phyloP scores from a whole-genome alignment of 306 rosid species.

The Dalbergia cultrata region DNA sequence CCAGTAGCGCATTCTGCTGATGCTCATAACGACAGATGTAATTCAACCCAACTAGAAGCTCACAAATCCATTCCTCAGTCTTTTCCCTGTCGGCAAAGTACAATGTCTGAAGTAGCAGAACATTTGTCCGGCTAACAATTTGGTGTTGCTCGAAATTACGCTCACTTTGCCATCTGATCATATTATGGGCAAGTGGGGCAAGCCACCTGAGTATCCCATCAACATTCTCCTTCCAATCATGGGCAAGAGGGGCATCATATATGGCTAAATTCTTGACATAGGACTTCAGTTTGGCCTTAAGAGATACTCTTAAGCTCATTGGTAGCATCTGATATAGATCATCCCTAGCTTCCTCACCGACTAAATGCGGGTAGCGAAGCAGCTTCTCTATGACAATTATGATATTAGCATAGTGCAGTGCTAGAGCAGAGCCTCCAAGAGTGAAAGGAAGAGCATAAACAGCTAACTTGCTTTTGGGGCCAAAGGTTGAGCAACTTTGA shows the following conservation, averaged over 20 bases:
- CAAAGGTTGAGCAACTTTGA: slow-evolving; percentile 57
- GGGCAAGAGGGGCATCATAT: slow-evolving; percentile 95
- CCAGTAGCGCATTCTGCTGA: slow-evolving; percentile 85
- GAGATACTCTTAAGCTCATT: slow-evolving; percentile 69
- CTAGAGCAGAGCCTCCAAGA: slow-evolving; percentile 85
- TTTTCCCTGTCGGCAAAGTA: slow-evolving; percentile 78
- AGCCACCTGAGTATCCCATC: slow-evolving; percentile 83
- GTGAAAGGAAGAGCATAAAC: slow-evolving; percentile 75
- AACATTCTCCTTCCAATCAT: slow-evolving; percentile 90
- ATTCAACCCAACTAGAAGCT: slow-evolving; percentile 88
- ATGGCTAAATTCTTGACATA: slow-evolving; percentile 78
- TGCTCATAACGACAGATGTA: slow-evolving; percentile 93
- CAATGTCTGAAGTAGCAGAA: slow-evolving; percentile 80
- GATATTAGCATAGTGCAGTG: slow-evolving; percentile 90
- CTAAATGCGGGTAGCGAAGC: slow-evolving; percentile 86
- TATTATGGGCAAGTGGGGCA: slow-evolving; percentile 84
- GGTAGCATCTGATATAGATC: slow-evolving; percentile 94
- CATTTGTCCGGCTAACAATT: slow-evolving; percentile 72
- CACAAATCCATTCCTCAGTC: slow-evolving; percentile 74
- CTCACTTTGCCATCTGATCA: slow-evolving; percentile 95
- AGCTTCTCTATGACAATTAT: slow-evolving; percentile 84
- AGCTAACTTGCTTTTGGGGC: slow-evolving; percentile 64
- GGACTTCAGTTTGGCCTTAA: slow-evolving; percentile 75
- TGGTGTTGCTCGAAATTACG: slow-evolving; percentile 88
- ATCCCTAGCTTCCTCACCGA: slow-evolving; percentile 87